These are phyloP conservation scores for Trichophaea hybrida DNA, from an alignment of 2,329 filamentous ascomycete species.

Conservation along the genomic window DNA sequence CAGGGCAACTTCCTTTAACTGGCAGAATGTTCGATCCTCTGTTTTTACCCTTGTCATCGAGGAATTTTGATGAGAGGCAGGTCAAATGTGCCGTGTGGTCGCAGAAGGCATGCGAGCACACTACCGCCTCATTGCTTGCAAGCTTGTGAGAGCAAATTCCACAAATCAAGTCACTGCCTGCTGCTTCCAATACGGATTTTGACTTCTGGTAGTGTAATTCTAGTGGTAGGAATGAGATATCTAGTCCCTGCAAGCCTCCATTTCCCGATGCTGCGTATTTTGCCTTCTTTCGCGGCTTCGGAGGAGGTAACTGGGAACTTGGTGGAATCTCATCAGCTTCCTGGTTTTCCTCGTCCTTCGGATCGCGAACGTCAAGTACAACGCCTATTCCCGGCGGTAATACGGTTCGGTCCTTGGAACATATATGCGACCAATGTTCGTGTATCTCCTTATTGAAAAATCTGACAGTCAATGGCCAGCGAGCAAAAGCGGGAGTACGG, in stretches of 20 bases:
- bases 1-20: slow-evolving; percentile 15
- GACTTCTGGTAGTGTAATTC: slow-evolving; percentile 16
- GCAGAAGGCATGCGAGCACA: slow-evolving; percentile 22
- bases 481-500: slow-evolving; percentile 60
- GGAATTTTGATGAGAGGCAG: slow-evolving; percentile 19
- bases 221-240: slow-evolving; percentile 9
- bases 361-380: slow-evolving; percentile 35
- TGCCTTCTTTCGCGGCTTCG: neutral
- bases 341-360: slow-evolving; percentile 13
- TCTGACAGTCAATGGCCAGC: slow-evolving; percentile 68
- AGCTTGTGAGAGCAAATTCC: slow-evolving; percentile 4
- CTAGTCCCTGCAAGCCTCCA: slow-evolving; percentile 14
- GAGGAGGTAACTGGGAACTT: neutral
- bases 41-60: slow-evolving; percentile 7
- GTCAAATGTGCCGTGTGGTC: slow-evolving; percentile 16
- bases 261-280: slow-evolving; percentile 3
- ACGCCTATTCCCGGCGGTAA: slow-evolving; percentile 41
- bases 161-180: slow-evolving; percentile 7
- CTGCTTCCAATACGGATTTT: slow-evolving; percentile 4
- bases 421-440: slow-evolving; percentile 50
- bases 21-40: slow-evolving; percentile 12
- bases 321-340: neutral
- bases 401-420: slow-evolving; percentile 36
- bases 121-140: slow-evolving; percentile 3
- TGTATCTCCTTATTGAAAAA: slow-evolving; percentile 64